These are phyloP conservation scores for Diaporthe eres DNA, from an alignment of 2,329 filamentous ascomycete species.

Conservation along the genomic window DNA sequence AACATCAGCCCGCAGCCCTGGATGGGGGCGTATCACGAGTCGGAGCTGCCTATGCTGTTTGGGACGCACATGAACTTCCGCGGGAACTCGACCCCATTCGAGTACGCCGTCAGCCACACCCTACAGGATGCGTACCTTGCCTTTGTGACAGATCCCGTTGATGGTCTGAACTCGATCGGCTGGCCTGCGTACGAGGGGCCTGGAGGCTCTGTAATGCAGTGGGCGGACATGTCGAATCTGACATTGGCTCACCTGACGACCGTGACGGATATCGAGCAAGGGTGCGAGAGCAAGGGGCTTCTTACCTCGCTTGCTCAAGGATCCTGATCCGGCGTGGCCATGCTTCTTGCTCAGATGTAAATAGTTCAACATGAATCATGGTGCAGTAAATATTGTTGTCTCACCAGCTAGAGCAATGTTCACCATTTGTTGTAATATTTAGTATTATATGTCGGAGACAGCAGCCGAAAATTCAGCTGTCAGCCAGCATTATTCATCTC, in stretches of 20 bases:
- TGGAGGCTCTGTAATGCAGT: slow-evolving; percentile 25
- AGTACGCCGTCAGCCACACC: slow-evolving; percentile 41
- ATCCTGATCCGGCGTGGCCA: neutral
- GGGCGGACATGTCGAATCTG: slow-evolving; percentile 30
- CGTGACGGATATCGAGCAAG: slow-evolving; percentile 21
- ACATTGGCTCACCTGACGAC: slow-evolving; percentile 33
- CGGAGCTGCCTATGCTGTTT: slow-evolving; percentile 53
- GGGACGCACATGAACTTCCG: slow-evolving; percentile 48
- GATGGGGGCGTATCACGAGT: slow-evolving; percentile 49
- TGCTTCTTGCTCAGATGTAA: neutral
- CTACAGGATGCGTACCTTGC: slow-evolving; percentile 45
- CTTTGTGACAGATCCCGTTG: slow-evolving; percentile 52
- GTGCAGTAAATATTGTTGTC: neutral
- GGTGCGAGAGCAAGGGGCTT: slow-evolving; percentile 21
- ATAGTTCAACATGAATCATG: neutral
- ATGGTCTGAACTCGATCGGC: slow-evolving; percentile 54
- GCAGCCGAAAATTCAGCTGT: neutral
- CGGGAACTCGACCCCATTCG: slow-evolving; percentile 41
- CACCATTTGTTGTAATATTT: neutral
- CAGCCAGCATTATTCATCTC: slow-evolving; percentile 12
- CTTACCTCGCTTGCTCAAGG: slow-evolving; percentile 16
- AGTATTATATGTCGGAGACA: no score
- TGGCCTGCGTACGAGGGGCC: slow-evolving; percentile 39
- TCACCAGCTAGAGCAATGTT: neutral
- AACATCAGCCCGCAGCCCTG: slow-evolving; percentile 47